Percentiles rank a stretch among this genome's conserved stretches.
phyloP scores from a whole-genome alignment of 352 stramenopile genomes.

The Thraustochytrium striatum region DNA sequence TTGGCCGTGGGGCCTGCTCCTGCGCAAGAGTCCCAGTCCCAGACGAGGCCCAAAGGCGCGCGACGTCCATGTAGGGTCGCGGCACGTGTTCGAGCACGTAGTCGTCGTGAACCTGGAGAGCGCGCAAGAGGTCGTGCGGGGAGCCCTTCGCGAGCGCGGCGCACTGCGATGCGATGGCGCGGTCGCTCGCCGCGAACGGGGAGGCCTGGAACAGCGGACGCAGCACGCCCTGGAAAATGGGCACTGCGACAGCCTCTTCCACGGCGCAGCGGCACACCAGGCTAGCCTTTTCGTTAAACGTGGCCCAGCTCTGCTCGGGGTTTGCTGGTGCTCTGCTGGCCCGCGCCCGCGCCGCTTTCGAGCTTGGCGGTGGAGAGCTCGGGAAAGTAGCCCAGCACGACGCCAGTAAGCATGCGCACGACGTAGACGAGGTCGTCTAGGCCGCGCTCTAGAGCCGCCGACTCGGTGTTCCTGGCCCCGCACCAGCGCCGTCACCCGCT shows the following conservation, averaged over 20 bases:
- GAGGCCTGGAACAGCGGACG: background rate
- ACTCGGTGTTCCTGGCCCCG: no score
- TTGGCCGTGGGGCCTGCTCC: slow-evolving; percentile 1
- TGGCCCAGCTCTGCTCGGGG: background rate
- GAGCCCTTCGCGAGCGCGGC: background rate
- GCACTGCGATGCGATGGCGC: background rate
- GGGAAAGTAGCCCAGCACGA: background rate
- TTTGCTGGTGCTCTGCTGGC: no score
- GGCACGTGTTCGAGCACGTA: background rate
- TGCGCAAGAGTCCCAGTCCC: background rate
- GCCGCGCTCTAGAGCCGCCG: background rate
- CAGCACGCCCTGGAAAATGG: background rate
- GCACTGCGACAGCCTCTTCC: slow-evolving; percentile 13
- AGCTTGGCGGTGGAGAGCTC: background rate
- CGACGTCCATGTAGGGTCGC: background rate
- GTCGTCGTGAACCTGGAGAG: background rate
- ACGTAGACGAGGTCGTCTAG: slow-evolving; percentile 1
- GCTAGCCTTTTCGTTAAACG: slow-evolving; percentile 28
- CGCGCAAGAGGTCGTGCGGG: slow-evolving; percentile 1
- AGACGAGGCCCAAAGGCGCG: background rate
- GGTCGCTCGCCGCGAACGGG: background rate
- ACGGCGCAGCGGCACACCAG: slow-evolving; percentile 19
- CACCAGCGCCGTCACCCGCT: no score
- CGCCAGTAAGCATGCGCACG: slow-evolving; percentile 14
- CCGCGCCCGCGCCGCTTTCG: background rate